A percentile compares a stretch with the other conserved stretches of the same genome.
Conservation (phyloP, 2,329 filamentous ascomycete species). For the Knufia fluminis region DNA sequence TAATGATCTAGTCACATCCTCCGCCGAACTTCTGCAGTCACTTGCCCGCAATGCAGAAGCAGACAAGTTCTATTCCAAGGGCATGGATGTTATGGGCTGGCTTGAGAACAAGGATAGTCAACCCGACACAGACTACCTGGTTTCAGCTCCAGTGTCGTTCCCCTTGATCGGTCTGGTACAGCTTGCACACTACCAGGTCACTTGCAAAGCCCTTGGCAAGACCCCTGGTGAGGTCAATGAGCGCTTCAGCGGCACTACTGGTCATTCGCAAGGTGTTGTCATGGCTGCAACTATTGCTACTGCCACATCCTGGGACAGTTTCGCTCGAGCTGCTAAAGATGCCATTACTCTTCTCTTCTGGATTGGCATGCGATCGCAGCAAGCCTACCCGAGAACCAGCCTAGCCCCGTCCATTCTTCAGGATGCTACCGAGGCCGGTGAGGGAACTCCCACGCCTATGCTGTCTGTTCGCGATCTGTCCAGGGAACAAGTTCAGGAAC, state of each 20-base stretch:
- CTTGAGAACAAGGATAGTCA: conserved; percentile 80
- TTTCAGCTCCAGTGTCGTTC: conserved; percentile 90
- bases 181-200: conserved; percentile 88
- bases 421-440: conserved; percentile 87
- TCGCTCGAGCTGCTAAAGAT: conserved; percentile 66
- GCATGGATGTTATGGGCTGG: conserved; percentile 92
- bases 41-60: conserved; percentile 75
- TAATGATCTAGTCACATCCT: conserved; percentile 68
- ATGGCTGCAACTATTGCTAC: conserved; percentile 87
- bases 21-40: conserved; percentile 78
- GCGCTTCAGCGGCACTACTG: conserved; percentile 76
- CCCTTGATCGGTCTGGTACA: conserved; percentile 94
- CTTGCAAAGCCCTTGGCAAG: conserved; percentile 81
- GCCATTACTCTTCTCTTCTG: conserved; percentile 93
- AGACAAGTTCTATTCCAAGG: conserved; percentile 94
- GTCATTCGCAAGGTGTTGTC: conserved; percentile 93
- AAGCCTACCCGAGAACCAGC: conserved; percentile 91
- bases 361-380: conserved; percentile 94
- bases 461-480: conserved; percentile 91
- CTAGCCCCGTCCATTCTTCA: conserved; percentile 82
- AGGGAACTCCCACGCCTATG: conserved; percentile 96
- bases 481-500: conserved; percentile 79
- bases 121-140: conserved; percentile 86
- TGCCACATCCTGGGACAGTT: conserved; percentile 87
- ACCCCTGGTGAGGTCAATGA: conserved; percentile 82